These are phyloP conservation scores for Heritiera fomes DNA, from an alignment of 345 rosid species.

Conservation along the genomic window DNA sequence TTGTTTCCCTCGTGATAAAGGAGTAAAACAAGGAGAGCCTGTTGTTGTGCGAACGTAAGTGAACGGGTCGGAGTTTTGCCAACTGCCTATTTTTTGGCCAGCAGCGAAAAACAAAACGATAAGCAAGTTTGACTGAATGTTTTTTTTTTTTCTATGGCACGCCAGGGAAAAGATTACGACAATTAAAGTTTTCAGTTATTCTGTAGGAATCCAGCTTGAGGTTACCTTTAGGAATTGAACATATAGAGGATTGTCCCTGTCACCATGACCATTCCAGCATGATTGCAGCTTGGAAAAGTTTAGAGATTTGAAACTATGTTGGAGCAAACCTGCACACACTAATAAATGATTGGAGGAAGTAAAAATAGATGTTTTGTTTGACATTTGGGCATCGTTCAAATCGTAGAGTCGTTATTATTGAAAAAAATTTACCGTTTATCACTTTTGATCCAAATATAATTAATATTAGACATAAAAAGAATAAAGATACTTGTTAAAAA, in stretches of 20 bases:
- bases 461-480: too few species aligned
- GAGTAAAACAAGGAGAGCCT: not conserved
- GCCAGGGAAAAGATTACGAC: not conserved
- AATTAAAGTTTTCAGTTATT: not conserved
- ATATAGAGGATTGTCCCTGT: not conserved
- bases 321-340: too few species aligned
- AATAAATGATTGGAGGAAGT: too few species aligned
- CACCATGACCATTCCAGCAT: not conserved
- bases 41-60: not conserved
- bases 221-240: not conserved
- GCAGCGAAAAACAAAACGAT: not conserved
- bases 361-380: too few species aligned
- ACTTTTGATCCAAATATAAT: too few species aligned
- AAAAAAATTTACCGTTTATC: too few species aligned
- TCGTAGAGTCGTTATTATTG: too few species aligned
- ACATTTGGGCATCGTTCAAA: too few species aligned
- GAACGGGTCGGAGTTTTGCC: slow-evolving; percentile 13
- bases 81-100: not conserved
- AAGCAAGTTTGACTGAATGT: not conserved
- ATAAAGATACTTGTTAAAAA: too few species aligned
- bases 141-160: not conserved
- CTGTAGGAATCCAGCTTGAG: not conserved
- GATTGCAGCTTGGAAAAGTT: not conserved
- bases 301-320: too few species aligned
- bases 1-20: not conserved